Base-by-base conservation (phyloP, 345 rosid genomes). In the Syzygium grande region DNA sequence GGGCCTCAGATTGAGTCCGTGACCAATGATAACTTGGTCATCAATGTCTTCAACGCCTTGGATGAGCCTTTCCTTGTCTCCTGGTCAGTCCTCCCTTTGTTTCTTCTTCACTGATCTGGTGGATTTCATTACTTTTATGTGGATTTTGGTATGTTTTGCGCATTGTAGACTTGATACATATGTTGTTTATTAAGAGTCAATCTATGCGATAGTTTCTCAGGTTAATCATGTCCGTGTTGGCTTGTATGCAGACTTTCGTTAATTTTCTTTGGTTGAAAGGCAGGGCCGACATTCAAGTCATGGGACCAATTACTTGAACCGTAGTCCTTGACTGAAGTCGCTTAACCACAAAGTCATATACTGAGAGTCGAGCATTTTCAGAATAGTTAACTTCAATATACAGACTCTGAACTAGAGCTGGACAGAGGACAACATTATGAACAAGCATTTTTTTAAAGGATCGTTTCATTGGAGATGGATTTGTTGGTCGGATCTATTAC, bases 51-150 rank as follows among this genome's bases (percentile, higher is more conserved):
- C 94, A 97, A 97, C 89, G 91, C 94, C 92, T 92, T 97, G 94
- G 96, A 96, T 85, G 97, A 95, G 88, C 97, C 98, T 85, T 95
- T 97, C 91, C 95, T 97, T 86, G 52, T 97, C 88, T 96, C 99
- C 86, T 97, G 99, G 99, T 97, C 85, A 88, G 95, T 94, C 30
- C 30, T 17, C 7, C 43, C 78, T 63, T 41, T 17, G 58, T 53
- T 85, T 49, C 61, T 30, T 16, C 27, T 23, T 52, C 51, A 6
- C 34, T 21, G 46, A 43, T 14, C 78, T 77, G 56, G 22, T 46
- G 11, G 22, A 19, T 34, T 25, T 84, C 14, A 19, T 22, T 51
- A 55, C 65, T 77, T 79, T 87, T 10, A 22, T 73, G n/a, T 43
- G 84, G 83, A 73, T 73, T 73, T 19, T 38, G 27, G 49, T 19